Percentiles rank a stretch among this genome's conserved stretches.
Conservation (phyloP, 768 basidiomycete genomes). For the Kondoa malvinella region DNA sequence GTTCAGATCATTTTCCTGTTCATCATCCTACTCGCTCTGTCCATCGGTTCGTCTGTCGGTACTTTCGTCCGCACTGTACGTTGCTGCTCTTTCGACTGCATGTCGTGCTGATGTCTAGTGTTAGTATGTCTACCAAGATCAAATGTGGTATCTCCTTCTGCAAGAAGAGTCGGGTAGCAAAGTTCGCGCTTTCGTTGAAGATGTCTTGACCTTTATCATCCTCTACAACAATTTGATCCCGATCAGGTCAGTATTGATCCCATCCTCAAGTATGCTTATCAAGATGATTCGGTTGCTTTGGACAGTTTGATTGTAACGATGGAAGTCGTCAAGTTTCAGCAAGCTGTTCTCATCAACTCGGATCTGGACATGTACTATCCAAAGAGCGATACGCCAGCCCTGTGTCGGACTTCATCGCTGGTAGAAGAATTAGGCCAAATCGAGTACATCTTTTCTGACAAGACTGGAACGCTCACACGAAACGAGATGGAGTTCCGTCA, state of each 20-base stretch:
- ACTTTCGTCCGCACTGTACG: conserved; percentile 64
- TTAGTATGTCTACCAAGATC: conserved; percentile 66
- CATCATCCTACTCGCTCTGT: conserved; percentile 64
- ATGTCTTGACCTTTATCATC: conserved; percentile 95
- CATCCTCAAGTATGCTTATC: neutral
- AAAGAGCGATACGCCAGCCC: conserved; percentile 82
- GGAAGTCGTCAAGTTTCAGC: conserved; percentile 98
- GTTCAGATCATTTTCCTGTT: conserved; percentile 91
- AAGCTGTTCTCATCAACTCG: conserved; percentile 89
- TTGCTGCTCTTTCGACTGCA: conserved; percentile 2
- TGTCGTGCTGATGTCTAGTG: neutral
- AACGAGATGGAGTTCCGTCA: conserved; percentile 97
- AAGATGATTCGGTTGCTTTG: neutral
- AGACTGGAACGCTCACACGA: conserved; percentile 84
- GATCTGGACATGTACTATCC: conserved; percentile 89
- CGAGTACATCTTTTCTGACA: conserved; percentile 88
- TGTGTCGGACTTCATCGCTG: conserved; percentile 92
- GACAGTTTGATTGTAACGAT: conserved; percentile 79
- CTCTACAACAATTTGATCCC: conserved; percentile 98
- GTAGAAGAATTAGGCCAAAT: conserved; percentile 98
- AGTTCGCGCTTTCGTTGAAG: conserved; percentile 67
- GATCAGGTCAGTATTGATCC: conserved; percentile 44
- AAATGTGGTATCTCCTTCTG: conserved; percentile 81
- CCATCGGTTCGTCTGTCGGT: conserved; percentile 79
- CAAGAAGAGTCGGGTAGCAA: conserved; percentile 33